Base-by-base conservation (phyloP, 2,329 filamentous ascomycete genomes). In the Fusarium chaquense region DNA sequence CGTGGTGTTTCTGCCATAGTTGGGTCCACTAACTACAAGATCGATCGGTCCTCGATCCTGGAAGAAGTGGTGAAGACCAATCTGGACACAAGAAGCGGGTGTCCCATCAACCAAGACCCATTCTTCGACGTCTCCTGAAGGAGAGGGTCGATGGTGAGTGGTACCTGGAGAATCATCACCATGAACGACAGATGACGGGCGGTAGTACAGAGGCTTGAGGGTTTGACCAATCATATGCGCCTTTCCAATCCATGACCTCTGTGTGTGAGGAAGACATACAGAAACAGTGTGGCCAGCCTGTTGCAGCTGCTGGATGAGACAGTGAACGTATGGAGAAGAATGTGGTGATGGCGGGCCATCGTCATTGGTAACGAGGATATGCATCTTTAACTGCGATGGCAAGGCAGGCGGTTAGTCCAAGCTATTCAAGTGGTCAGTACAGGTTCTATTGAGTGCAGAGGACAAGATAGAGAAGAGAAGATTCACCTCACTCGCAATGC, bases 211-310 rank as follows among this genome's bases (percentile, higher is more conserved):
- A 11, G 94, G 94, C 78, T 91, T 93, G 66, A 97, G 88, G 12
- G 92, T 92, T 78, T 95, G 91, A 59, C 94, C 94, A 75, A 98
- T 94, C 76, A 98, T 92, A 81, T 98, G 96, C 4, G 96, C 96
- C 84, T 99, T 99, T 74, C 94, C 94, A 76, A 99, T 98, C 96
- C 96, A 99, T 59, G 94, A 97, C 67, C 95, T 90, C 82, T 99
- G 96, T 9, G 90, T 91, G 79, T 98, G 89, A 3, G 96, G 96
- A 16, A 99, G 88, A 69, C 96, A 91, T 51, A 99, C 94, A 10
- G 93, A 97, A 65, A 98, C 93, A n/a, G 83, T 86, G 81, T 98
- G 95, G 10, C 94, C 94, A 33, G 91, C 89, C 59, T 84, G 81
- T 78, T 93, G 89, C 52, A 96, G 89, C 55, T 87, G 86, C 65